phyloP scores from a whole-genome alignment of 2,329 filamentous ascomycete species.

The Magnaporthiopsis rhizophila region DNA sequence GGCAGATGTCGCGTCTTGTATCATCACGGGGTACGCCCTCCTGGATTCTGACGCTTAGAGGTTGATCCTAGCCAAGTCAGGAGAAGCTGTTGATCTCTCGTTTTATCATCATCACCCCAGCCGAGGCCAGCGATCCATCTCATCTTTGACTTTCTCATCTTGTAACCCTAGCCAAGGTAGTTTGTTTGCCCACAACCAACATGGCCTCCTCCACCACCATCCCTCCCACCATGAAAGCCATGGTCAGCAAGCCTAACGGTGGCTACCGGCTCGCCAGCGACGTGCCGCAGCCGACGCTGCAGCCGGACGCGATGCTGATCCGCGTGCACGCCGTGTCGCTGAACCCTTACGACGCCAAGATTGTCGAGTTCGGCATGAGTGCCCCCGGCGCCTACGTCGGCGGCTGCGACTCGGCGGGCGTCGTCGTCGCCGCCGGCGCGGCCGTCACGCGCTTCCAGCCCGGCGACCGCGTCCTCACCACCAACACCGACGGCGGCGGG shows the following conservation, averaged over 20 bases:
- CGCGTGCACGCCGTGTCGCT: conserved; percentile 15
- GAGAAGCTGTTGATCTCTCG: no score
- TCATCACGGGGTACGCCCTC: no score
- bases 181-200: no score
- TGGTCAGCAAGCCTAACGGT: not conserved
- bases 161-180: no score
- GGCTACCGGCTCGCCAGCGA: not conserved
- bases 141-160: no score
- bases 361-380: no score
- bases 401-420: conserved; percentile 12
- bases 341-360: conserved; percentile 18
- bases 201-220: not conserved
- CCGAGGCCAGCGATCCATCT: no score
- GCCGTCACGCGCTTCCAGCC: conserved; percentile 6
- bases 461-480: conserved; percentile 10
- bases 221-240: not conserved
- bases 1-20: no score
- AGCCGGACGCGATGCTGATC: not conserved
- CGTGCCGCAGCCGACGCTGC: not conserved
- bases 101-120: no score
- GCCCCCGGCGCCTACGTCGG: no score
- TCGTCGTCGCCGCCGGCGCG: conserved; percentile 14
- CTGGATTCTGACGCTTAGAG: no score
- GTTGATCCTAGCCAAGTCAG: no score
- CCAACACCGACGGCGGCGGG: conserved; percentile 8